Base-by-base conservation (phyloP, 768 basidiomycete species). In the Cystobasidium onofrii region DNA sequence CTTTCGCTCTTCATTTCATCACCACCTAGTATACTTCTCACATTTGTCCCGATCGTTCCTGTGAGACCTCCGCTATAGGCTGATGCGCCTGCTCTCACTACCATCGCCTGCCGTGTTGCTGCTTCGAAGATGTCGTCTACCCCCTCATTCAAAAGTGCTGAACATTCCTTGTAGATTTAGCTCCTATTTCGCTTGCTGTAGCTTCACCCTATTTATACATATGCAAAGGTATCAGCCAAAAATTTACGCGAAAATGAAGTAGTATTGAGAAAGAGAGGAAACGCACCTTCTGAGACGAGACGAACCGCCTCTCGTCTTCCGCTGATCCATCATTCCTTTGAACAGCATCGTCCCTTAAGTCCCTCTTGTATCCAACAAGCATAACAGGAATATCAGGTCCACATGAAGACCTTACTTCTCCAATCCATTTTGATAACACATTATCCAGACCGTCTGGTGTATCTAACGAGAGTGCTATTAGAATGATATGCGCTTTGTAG, bases 111-210 rank as follows among this genome's bases (percentile, higher is more conserved):
- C 54, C 96, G 85, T 13, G 96, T 98, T 36, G 96, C 96, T 0
- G 91, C 90, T 83, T 99, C 96, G 77, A 98, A 99, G 57, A 97
- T 91, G 77, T 96, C 91, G 81, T 98, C 96, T 17, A 95, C 92
- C 66, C 92, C 92, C 0, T 78, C 70, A 74, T 80, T 81, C 29
- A 74, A 72, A 13, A 81, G 74, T 1, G 81, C 76, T 9, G 79
- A 80, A 73, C 93, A 96, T 81, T 97, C 95, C 81, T 92, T 92
- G 84, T 97, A 98, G 50, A 88, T 31, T 91, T 86, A 33, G 95
- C 95, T 31, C 94, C 93, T 75, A 98, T 97, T 43, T 84, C 85
- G 34, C 84, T 83, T 1, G 93, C 91, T 27, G 91, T 89, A 34
- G 86, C 85, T 83, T 92, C 89, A 25, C 90, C 95, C 82, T 90